Base-by-base conservation (phyloP, 768 basidiomycete species). In the Fomitopsis pulvina region DNA sequence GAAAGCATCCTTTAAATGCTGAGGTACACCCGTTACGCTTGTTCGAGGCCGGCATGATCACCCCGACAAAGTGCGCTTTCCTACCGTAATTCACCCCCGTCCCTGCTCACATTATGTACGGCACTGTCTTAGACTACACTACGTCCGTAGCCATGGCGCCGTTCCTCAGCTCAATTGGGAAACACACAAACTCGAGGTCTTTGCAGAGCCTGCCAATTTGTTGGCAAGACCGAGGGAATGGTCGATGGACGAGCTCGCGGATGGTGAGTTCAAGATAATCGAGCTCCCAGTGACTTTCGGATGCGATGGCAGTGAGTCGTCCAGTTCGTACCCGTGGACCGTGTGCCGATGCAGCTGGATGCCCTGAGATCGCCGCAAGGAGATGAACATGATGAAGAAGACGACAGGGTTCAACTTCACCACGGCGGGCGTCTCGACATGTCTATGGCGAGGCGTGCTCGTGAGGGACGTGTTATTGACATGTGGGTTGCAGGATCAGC, bases 301-400 rank as follows among this genome's bases (percentile, higher is more conserved):
- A 4, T 60, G 58, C 37, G 58, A 60, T 22, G 58, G 58, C 5
- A 57, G 55, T 60, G 21, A 45, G 59, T 47, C 0, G 14, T 3
- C n/a, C 18, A 20, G 20, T 16, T 28, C 37, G 29, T 12, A 8
- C 14, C 8, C 29, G 29, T 30, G 29, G 29, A 30, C 7, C 8
- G 29, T 8, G 8, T 30, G 29, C 7, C 29, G 29, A 7, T 7
- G 29, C 7, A 7, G 29, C 8, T 30, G 8, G 29, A 7, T 7
- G 8, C 8, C 29, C 8, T 30, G 22, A 57, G 56, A 54, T 28
- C 51, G 58, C 2, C 20, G 55, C 7, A 56, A 56, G 46, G 55
- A 59, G 37, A 41, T 59, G 22, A 59, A 54, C 48, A 59, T 59
- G 57, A 29, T 56, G 30, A 59, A 54, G 46, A 52, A 48, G n/a